These are phyloP conservation scores for Hypomyces rosellus DNA, from an alignment of 2,329 filamentous ascomycete genomes.

Conservation along the genomic window DNA sequence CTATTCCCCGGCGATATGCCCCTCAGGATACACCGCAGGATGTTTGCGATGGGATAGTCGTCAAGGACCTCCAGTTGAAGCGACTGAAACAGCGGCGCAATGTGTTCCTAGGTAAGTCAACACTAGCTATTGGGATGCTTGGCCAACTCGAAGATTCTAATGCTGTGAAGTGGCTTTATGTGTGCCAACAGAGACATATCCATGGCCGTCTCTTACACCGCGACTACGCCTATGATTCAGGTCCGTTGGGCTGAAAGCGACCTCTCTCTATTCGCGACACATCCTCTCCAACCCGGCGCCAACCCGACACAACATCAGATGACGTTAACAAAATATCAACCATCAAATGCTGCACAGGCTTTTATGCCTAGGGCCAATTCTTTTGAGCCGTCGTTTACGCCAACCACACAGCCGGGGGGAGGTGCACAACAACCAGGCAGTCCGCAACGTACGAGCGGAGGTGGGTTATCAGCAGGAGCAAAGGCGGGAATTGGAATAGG, in stretches of 20 bases:
- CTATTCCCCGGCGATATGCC: conserved; percentile 8
- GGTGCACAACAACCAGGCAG: too few relatives aligned
- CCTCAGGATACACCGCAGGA: conserved; percentile 7
- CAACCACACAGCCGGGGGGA: not conserved
- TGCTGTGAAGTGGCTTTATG: conserved; percentile 1
- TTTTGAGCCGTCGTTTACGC: not conserved
- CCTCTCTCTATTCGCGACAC: conserved; percentile 4
- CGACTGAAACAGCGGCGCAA: conserved; percentile 10
- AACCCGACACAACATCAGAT: conserved; percentile 3
- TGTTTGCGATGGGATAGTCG: conserved; percentile 7
- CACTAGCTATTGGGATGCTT: not conserved
- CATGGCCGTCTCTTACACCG: conserved; percentile 2
- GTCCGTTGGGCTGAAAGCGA: conserved; percentile 10
- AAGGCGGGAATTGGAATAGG: conserved; percentile 2
- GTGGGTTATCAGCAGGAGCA: not conserved
- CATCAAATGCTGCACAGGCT: not conserved
- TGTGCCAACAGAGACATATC: conserved; percentile 6
- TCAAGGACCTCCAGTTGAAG: conserved; percentile 8
- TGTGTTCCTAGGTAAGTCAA: conserved; percentile 7
- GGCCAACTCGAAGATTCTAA: not conserved
- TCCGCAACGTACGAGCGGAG: not conserved
- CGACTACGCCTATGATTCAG: conserved; percentile 10
- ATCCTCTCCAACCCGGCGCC: conserved; percentile 7
- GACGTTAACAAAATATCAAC: not conserved
- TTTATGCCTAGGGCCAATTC: not conserved